Evolutionary conservation across 192 early-diverging fungal genomes (phyloP), one percentile per base, ranked within the genome.

Genomic region (Entophlyctis helioformis): DNA sequence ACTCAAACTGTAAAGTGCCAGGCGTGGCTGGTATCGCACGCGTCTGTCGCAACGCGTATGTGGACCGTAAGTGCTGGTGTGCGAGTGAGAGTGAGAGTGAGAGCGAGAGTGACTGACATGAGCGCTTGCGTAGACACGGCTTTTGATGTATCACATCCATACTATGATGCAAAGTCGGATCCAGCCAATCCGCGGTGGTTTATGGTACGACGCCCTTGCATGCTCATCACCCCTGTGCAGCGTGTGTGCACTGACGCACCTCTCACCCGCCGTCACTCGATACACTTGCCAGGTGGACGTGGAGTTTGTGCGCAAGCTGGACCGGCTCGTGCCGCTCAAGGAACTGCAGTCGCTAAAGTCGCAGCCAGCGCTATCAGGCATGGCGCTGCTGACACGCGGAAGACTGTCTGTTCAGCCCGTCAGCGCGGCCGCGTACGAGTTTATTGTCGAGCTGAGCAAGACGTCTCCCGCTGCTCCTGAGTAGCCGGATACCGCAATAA

Each of bases 1-100:
- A 89, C 46, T 87, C 84, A 9, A 92, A 87, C 51, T 87, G 85
- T 63, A 85, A 85, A 36, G 39, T 41, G 0, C 86, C 89, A 3
- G 89, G 89, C 1, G 68, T 92, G n/a, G 84, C 83, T 10, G 89
- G 89, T 23, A 55, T 80, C 13, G 69, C 59, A 2, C 46, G 59
- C 38, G 57, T 92, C 46, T 67, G 60, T 12, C 59, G 68, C 41
- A 77, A 82, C 37, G 79, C 70, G 0, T 87, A 82, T 53, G 81
- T 81, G 0, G 89, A 92, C 48, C 36, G 39, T 20, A 27, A 21
- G 42, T 44, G 10, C 4, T 26, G 11, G 29, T 31, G 11, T 31
- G 6, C 6, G 29, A 31, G 29, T 4, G 6, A 31, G 4, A 31
- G 6, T 4, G 6, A 31, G 29, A 31, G 6, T 31, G 29, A 8